Percentiles rank a stretch among this genome's conserved stretches.
Conservation (phyloP, 1,284 basidiomycete species). For the Irpex lacteus region DNA sequence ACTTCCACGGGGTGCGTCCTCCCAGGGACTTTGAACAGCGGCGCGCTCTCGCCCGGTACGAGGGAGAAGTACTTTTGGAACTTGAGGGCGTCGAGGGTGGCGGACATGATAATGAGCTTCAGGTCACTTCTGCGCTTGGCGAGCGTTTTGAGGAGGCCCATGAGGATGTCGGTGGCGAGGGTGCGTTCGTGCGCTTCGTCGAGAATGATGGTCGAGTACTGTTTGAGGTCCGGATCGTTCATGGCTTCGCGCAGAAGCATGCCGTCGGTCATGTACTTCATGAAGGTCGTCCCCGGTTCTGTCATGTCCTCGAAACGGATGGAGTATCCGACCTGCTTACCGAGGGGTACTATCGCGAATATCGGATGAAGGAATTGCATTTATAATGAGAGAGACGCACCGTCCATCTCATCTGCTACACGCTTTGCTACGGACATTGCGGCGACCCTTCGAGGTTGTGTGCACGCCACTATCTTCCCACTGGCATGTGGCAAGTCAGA, state of each 20-base stretch:
- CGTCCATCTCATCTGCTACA: slow-evolving; percentile 98
- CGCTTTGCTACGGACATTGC: slow-evolving; percentile 99
- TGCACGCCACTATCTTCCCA: slow-evolving; percentile 93
- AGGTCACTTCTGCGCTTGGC: slow-evolving; percentile 84
- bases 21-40: slow-evolving; percentile 94
- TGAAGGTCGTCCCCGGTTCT: slow-evolving; percentile 84
- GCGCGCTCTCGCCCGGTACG: slow-evolving; percentile 51
- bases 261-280: slow-evolving; percentile 99
- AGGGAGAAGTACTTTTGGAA: slow-evolving; percentile 95
- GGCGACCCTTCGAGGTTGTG: slow-evolving; percentile 95
- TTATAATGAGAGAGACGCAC: slow-evolving; percentile 41
- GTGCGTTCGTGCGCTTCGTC: slow-evolving; percentile 99
- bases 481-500: slow-evolving; percentile 88
- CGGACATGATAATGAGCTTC: slow-evolving; percentile 98
- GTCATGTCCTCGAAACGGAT: slow-evolving; percentile 99
- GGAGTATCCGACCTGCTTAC: slow-evolving; percentile 95
- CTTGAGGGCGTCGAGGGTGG: slow-evolving; percentile 95
- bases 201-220: slow-evolving; percentile 97
- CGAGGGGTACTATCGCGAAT: slow-evolving; percentile 70
- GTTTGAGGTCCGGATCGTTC: slow-evolving; percentile 87
- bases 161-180: slow-evolving; percentile 96
- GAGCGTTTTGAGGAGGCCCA: slow-evolving; percentile 84
- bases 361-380: neutral
- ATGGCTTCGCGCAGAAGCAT: slow-evolving; percentile 97
- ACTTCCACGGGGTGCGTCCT: slow-evolving; percentile 95